Conservation (phyloP, 2,329 filamentous ascomycete genomes). For the Phoma sp. region DNA sequence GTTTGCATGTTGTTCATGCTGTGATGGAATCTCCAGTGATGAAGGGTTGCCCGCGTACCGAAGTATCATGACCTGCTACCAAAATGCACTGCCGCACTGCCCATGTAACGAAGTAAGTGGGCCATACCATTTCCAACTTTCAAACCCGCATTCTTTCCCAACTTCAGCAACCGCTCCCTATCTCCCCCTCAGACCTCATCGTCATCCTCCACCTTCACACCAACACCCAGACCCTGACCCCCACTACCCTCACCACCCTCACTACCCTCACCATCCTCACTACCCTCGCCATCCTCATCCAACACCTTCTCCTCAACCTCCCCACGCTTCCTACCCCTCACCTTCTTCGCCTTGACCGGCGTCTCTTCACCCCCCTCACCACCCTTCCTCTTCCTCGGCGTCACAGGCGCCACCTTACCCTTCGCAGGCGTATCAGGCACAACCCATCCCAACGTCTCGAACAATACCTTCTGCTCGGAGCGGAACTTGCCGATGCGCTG, state of each 20-base stretch:
- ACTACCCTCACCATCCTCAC: neutral
- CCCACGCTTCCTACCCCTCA: neutral
- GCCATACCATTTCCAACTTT: too few relatives aligned
- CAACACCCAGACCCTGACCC: neutral
- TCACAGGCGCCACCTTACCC: neutral
- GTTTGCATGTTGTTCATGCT: too few relatives aligned
- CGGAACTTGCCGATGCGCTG: slow-evolving; percentile 4
- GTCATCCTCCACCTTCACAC: neutral
- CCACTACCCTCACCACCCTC: neutral
- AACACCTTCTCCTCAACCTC: neutral
- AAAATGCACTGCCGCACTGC: too few relatives aligned
- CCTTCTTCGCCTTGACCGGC: neutral
- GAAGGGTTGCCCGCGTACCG: too few relatives aligned
- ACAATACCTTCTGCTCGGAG: neutral
- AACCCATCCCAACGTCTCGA: slow-evolving; percentile 5
- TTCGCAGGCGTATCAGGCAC: neutral
- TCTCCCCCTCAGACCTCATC: too few relatives aligned
- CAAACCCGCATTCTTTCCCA: too few relatives aligned
- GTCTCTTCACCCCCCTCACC: neutral
- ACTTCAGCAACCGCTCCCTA: too few relatives aligned
- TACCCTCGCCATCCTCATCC: neutral
- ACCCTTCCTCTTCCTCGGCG: neutral
- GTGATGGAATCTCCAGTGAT: too few relatives aligned
- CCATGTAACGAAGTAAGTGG: too few relatives aligned
- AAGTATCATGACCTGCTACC: too few relatives aligned